Percentiles rank a stretch among this genome's conserved stretches.
Evolutionary conservation across 1,139 yeast species (phyloP).

Genomic region (Hyphopichia burtonii): DNA sequence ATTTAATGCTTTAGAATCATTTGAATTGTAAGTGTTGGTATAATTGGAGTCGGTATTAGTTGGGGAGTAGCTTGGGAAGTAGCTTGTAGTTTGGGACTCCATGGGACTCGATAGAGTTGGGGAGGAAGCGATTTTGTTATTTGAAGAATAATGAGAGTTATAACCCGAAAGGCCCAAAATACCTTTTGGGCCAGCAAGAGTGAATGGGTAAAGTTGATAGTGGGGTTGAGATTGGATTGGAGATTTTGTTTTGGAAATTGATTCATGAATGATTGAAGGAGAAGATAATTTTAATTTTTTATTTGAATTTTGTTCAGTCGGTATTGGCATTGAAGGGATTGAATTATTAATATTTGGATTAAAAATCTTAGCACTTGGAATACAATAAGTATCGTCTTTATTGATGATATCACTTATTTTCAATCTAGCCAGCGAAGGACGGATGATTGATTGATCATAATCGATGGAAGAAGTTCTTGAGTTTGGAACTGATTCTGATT

Average conservation of each 20-base stretch:
- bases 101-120: neutral
- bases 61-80: neutral
- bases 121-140: neutral
- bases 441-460: neutral
- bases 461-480: constrained; percentile 2
- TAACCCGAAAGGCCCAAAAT: neutral
- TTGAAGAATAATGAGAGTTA: neutral
- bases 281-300: neutral
- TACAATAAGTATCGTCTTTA: neutral
- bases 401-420: neutral
- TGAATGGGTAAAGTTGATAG: neutral
- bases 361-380: neutral
- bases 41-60: neutral
- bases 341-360: neutral
- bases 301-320: neutral
- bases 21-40: constrained; percentile 5
- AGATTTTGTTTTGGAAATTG: neutral
- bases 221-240: neutral
- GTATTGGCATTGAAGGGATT: neutral
- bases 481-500: neutral
- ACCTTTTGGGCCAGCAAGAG: neutral
- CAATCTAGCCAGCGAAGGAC: neutral
- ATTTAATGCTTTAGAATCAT: constrained; percentile 7
- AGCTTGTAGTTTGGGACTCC: neutral
- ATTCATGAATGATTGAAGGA: neutral